Conservation (phyloP, 2,329 filamentous ascomycete species). For the Leptographium procerum region DNA sequence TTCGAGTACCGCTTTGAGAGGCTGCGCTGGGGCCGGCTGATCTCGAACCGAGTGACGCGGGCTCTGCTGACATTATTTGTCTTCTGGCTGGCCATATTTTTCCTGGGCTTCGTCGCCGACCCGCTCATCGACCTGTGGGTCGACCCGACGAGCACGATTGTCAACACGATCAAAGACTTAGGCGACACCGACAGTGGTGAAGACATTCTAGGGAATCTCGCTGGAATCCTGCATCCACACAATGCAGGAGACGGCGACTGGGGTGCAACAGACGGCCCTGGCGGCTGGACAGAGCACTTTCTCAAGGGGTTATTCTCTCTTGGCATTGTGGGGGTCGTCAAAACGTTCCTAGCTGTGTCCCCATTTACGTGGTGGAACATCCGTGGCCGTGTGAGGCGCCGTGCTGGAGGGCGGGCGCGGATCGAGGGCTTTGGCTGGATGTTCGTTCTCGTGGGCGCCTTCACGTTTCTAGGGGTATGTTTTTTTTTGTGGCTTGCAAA, state of each 20-base stretch:
- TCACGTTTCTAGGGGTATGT: constrained; percentile 67
- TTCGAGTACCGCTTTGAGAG: constrained; percentile 74
- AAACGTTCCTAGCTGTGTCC: constrained; percentile 62
- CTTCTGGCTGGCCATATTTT: constrained; percentile 61
- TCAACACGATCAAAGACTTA: constrained; percentile 36
- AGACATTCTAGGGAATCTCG: background rate
- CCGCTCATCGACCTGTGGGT: constrained; percentile 83
- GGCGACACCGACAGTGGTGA: constrained; percentile 26
- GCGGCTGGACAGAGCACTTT: constrained; percentile 70
- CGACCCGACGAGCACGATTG: constrained; percentile 58
- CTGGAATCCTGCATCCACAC: background rate
- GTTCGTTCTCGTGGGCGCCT: constrained; percentile 67
- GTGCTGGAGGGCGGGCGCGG: constrained; percentile 61
- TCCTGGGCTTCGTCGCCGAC: constrained; percentile 84
- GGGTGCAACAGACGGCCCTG: constrained; percentile 25
- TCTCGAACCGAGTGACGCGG: constrained; percentile 57
- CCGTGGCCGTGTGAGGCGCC: constrained; percentile 41
- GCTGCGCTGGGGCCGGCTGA: constrained; percentile 60
- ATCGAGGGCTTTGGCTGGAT: constrained; percentile 69
- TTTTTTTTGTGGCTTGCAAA: background rate
- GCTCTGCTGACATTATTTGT: constrained; percentile 60
- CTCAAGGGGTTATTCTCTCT: constrained; percentile 83
- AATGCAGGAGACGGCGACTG: constrained; percentile 21
- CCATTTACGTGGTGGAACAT: constrained; percentile 71
- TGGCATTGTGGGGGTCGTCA: constrained; percentile 74